Conservation (phyloP, 1,284 basidiomycete genomes). For the Leccinum fallax region DNA sequence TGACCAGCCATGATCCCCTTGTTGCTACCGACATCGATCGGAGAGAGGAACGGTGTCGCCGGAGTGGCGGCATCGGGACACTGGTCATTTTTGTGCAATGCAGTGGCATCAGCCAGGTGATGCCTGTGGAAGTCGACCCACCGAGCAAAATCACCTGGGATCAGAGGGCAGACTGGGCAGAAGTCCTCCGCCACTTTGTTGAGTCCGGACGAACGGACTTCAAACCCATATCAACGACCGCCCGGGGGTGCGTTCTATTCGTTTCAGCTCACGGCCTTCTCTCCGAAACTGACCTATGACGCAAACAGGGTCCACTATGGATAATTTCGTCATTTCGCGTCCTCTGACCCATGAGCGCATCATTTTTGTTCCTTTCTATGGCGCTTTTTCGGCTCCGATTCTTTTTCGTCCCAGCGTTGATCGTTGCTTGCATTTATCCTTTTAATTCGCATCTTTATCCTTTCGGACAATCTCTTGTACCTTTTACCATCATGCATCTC, state of each 20-base stretch:
- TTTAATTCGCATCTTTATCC: constrained; percentile 25
- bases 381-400: constrained; percentile 4
- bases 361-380: constrained; percentile 12
- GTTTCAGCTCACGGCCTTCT: neutral
- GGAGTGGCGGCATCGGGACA: constrained; percentile 70
- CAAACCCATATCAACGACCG: constrained; percentile 73
- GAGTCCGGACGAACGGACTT: constrained; percentile 75
- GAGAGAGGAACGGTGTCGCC: constrained; percentile 74
- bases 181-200: constrained; percentile 67
- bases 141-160: constrained; percentile 76
- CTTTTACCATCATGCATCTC: constrained; percentile 23
- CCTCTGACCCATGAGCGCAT: constrained; percentile 8
- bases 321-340: constrained; percentile 24
- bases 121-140: constrained; percentile 80
- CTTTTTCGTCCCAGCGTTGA: constrained; percentile 29
- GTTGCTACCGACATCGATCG: constrained; percentile 73
- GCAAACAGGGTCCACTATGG: constrained; percentile 38
- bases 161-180: constrained; percentile 66
- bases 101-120: constrained; percentile 71
- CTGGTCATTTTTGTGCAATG: constrained; percentile 75
- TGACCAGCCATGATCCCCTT: constrained; percentile 65
- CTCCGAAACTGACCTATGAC: constrained; percentile 15
- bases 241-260: constrained; percentile 59
- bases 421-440: constrained; percentile 30
- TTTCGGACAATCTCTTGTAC: constrained; percentile 26